These are phyloP conservation scores for Ophiostoma perfectum DNA, from an alignment of 2,329 filamentous ascomycete species.

Conservation along the genomic window DNA sequence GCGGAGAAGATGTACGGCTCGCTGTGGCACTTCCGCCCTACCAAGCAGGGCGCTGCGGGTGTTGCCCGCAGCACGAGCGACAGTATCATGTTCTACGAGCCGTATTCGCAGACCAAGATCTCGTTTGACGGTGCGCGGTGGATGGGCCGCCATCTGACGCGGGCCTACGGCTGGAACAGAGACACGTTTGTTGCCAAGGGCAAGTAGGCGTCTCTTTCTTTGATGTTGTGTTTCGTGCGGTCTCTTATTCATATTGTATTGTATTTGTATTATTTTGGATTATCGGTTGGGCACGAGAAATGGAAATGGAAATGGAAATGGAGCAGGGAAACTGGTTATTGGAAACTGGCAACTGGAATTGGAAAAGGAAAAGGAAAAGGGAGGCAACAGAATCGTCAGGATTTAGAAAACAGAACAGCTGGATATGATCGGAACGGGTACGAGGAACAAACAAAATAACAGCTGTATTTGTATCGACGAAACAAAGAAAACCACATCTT, in stretches of 20 bases:
- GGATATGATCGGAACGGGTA: background rate
- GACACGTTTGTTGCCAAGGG: slow-evolving; percentile 38
- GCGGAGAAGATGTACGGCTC: slow-evolving; percentile 56
- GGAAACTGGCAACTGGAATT: background rate
- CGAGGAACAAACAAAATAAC: no score
- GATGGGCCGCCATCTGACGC: slow-evolving; percentile 44
- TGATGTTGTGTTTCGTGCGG: background rate
- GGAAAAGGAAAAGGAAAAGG: background rate
- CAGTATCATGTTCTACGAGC: slow-evolving; percentile 57
- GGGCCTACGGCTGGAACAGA: slow-evolving; percentile 47
- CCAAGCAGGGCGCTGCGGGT: slow-evolving; percentile 30
- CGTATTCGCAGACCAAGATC: slow-evolving; percentile 51
- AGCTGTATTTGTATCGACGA: no score
- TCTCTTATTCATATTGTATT: background rate
- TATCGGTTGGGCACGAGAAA: no score
- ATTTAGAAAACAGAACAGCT: background rate
- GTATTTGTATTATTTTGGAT: background rate
- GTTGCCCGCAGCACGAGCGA: slow-evolving; percentile 32
- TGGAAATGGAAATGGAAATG: background rate
- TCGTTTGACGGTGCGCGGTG: slow-evolving; percentile 42
- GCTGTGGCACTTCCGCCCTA: slow-evolving; percentile 54
- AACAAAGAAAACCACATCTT: background rate
- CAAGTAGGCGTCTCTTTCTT: background rate
- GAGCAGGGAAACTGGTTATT: no score
- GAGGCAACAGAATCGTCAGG: background rate